Percentiles rank a stretch among this genome's conserved stretches.
phyloP scores from a whole-genome alignment of 495 filamentous ascomycete genomes.

The Talaromyces ruber region DNA sequence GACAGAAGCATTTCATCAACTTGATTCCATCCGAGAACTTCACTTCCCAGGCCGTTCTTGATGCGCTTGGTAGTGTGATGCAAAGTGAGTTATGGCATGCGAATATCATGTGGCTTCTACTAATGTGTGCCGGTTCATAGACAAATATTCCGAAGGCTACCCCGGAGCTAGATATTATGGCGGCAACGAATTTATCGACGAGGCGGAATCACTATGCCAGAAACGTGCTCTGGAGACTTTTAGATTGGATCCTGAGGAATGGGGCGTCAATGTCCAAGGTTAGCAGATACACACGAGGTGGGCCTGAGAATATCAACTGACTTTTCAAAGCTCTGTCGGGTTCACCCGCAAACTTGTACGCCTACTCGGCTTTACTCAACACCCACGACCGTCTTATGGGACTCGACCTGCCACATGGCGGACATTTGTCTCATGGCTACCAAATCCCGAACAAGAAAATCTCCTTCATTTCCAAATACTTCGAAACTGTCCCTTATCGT shows the following conservation, averaged over 20 bases:
- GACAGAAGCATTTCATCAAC: conserved; percentile 96
- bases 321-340: conserved; percentile 9
- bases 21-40: conserved; percentile 99
- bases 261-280: conserved; percentile 99
- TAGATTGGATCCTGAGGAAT: conserved; percentile 74
- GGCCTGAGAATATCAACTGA: background rate
- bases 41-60: conserved; percentile 92
- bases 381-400: conserved; percentile 97
- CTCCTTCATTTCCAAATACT: conserved; percentile 89
- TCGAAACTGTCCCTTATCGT: conserved; percentile 90
- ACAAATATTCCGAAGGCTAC: conserved; percentile 99
- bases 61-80: conserved; percentile 96
- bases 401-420: conserved; percentile 93
- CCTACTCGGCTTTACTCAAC: conserved; percentile 98
- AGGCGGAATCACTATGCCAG: conserved; percentile 94
- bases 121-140: background rate
- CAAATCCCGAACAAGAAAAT: conserved; percentile 91
- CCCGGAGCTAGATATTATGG: conserved; percentile 98
- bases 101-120: background rate
- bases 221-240: conserved; percentile 89
- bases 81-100: conserved; percentile 58
- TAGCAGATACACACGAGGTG: conserved; percentile 44
- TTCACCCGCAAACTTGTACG: conserved; percentile 92
- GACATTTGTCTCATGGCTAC: conserved; percentile 97
- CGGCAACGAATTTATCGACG: conserved; percentile 97